Percentiles rank a stretch among this genome's conserved stretches.
Evolutionary conservation across 768 basidiomycete genomes (phyloP).

Genomic region (Boletus rubropictus): DNA sequence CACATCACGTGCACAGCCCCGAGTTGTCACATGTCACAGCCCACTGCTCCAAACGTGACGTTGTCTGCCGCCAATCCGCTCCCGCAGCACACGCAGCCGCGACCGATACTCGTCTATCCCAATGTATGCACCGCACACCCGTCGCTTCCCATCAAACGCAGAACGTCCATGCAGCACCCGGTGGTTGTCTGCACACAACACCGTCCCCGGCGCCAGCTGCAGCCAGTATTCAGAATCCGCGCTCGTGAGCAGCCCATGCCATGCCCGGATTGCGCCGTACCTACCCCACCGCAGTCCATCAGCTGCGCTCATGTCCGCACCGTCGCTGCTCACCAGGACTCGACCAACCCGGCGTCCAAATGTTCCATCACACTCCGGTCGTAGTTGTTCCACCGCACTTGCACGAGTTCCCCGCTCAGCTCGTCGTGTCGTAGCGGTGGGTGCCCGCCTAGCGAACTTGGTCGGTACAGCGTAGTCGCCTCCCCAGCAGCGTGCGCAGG

Average conservation of each 20-base stretch:
- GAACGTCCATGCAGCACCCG: conserved; percentile 94
- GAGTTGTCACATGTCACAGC: too few relatives aligned
- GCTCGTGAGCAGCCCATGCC: conserved; percentile 71
- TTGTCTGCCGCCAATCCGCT: conserved; percentile 34
- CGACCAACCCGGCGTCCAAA: conserved; percentile 54
- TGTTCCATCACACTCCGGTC: conserved; percentile 79
- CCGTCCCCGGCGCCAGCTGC: conserved; percentile 81
- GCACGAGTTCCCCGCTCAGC: conserved; percentile 52
- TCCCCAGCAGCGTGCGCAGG: conserved; percentile 91
- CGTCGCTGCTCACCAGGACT: conserved; percentile 52
- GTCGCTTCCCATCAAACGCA: conserved; percentile 76
- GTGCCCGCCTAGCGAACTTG: conserved; percentile 53
- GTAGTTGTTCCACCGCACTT: conserved; percentile 92
- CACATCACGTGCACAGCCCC: conserved; percentile 17
- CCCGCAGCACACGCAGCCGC: conserved; percentile 60
- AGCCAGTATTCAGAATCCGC: conserved; percentile 90
- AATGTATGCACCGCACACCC: conserved; percentile 96
- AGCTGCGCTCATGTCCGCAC: not conserved
- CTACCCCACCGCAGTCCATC: conserved; percentile 27
- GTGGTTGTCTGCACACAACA: conserved; percentile 91
- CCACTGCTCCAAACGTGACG: conserved; percentile 56
- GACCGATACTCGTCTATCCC: conserved; percentile 87
- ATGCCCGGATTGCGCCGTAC: conserved; percentile 77
- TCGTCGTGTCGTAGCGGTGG: conserved; percentile 69
- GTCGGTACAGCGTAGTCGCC: conserved; percentile 46